A percentile compares a stretch with the other conserved stretches of the same genome.
phyloP scores from a whole-genome alignment of 768 basidiomycete genomes.

The Rhodotorula taiwanensis region DNA sequence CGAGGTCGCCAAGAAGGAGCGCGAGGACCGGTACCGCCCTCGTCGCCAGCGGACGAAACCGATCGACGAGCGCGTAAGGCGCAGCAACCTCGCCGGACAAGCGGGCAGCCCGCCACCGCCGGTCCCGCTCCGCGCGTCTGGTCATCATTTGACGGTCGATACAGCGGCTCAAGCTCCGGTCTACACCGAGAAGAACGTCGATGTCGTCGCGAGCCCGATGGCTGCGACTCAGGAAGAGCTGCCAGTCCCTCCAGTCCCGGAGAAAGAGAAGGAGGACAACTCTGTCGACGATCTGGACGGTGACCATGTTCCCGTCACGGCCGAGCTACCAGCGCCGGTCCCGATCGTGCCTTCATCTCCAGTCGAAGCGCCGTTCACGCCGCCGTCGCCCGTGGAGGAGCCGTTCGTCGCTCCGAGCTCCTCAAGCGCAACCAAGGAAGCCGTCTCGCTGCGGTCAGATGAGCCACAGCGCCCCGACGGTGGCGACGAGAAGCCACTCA shows the following conservation, averaged over 20 bases:
- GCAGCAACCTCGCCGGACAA: slow-evolving; percentile 11
- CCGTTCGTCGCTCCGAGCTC: not conserved
- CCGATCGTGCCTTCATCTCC: not conserved
- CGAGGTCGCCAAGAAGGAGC: slow-evolving; percentile 8
- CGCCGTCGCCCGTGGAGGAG: not conserved
- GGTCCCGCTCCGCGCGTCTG: not conserved
- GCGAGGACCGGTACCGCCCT: slow-evolving; percentile 35
- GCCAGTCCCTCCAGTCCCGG: not conserved
- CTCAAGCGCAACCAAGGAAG: not conserved
- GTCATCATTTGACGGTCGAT: slow-evolving; percentile 2
- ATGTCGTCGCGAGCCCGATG: slow-evolving; percentile 18
- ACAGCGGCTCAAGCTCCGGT: not conserved
- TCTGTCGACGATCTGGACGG: not conserved
- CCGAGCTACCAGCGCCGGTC: too few relatives aligned
- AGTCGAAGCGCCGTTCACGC: not conserved
- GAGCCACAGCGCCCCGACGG: too few relatives aligned
- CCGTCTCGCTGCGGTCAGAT: too few relatives aligned
- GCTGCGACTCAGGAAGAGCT: not conserved
- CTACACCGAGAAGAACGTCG: too few relatives aligned
- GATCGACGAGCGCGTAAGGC: slow-evolving; percentile 38
- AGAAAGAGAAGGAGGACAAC: not conserved
- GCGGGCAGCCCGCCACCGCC: not conserved
- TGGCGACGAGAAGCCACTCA: slow-evolving; percentile 2
- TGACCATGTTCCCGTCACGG: not conserved
- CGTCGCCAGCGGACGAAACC: slow-evolving; percentile 38